These are phyloP conservation scores for Hypoxylon sp. DNA, from an alignment of 2,329 filamentous ascomycete species.

Conservation along the genomic window DNA sequence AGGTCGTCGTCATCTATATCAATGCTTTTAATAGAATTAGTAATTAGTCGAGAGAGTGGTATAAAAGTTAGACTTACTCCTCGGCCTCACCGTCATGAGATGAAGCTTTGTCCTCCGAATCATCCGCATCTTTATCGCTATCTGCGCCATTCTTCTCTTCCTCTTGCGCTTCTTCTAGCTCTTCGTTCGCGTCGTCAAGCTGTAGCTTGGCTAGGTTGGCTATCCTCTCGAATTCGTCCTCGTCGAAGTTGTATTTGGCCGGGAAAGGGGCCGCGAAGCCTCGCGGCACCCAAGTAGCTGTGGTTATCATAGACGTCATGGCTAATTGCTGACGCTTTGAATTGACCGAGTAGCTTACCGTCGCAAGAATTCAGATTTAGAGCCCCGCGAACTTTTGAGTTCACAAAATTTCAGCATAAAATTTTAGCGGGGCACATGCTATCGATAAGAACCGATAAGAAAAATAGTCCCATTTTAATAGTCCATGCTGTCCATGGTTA, in stretches of 20 bases:
- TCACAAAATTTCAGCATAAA: slow-evolving; percentile 40
- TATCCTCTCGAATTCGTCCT: slow-evolving; percentile 82
- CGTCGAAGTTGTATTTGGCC: slow-evolving; percentile 81
- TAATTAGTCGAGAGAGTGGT: neutral
- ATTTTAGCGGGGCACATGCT: slow-evolving; percentile 48
- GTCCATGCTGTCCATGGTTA: neutral
- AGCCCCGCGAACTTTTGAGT: slow-evolving; percentile 51
- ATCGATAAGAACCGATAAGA: slow-evolving; percentile 46
- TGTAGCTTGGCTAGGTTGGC: slow-evolving; percentile 81
- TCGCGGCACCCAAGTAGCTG: slow-evolving; percentile 81
- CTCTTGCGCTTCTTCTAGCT: slow-evolving; percentile 80
- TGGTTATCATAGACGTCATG: slow-evolving; percentile 81
- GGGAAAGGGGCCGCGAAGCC: slow-evolving; percentile 84
- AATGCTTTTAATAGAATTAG: slow-evolving; percentile 57
- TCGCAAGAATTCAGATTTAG: slow-evolving; percentile 19
- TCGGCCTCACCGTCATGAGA: slow-evolving; percentile 40
- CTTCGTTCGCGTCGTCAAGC: slow-evolving; percentile 92
- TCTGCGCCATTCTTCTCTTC: slow-evolving; percentile 53
- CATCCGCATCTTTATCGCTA: slow-evolving; percentile 6
- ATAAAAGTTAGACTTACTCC: slow-evolving; percentile 42
- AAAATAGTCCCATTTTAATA: slow-evolving; percentile 13
- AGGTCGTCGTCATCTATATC: slow-evolving; percentile 84
- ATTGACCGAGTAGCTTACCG: slow-evolving; percentile 8
- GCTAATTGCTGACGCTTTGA: slow-evolving; percentile 32
- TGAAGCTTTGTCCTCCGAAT: slow-evolving; percentile 14